Evolutionary conservation across 2,329 filamentous ascomycete species (phyloP).

Genomic region (Pseudogymnoascus sp.): DNA sequence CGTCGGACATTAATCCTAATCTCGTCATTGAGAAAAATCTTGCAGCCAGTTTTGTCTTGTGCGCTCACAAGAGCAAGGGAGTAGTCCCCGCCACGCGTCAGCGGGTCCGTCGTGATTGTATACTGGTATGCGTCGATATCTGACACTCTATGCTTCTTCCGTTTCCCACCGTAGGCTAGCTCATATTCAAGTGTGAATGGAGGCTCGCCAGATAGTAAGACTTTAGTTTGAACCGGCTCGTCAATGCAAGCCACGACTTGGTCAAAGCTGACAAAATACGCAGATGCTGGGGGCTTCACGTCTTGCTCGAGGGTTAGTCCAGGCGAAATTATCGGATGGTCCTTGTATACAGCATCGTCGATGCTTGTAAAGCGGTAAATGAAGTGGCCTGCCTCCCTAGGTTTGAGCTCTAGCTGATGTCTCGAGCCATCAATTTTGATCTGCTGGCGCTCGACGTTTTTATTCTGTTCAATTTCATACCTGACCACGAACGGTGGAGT

Average conservation of each 20-base stretch:
- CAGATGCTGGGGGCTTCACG: constrained; percentile 87
- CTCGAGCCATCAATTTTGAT: constrained; percentile 64
- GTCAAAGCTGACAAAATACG: constrained; percentile 55
- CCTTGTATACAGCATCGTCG: constrained; percentile 73
- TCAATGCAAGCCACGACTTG: constrained; percentile 72
- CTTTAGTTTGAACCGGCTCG: constrained; percentile 66
- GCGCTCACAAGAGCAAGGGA: constrained; percentile 78
- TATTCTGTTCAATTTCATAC: constrained; percentile 53
- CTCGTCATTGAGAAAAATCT: constrained; percentile 77
- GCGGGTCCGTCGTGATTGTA: constrained; percentile 66
- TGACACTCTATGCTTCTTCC: constrained; percentile 60
- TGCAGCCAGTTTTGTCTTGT: constrained; percentile 80
- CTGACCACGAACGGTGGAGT: constrained; percentile 83
- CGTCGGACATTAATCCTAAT: constrained; percentile 79
- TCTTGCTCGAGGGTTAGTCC: constrained; percentile 71
- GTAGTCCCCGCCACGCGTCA: constrained; percentile 83
- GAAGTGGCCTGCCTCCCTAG: constrained; percentile 74
- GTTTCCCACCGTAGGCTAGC: constrained; percentile 80
- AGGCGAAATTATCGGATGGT: constrained; percentile 53
- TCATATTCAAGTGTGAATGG: constrained; percentile 93
- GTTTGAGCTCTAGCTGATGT: constrained; percentile 78
- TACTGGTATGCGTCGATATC: constrained; percentile 57
- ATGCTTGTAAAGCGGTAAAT: constrained; percentile 79
- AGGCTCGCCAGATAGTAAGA: constrained; percentile 71
- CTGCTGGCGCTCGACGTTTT: constrained; percentile 46